Evolutionary conservation across 116 monocot genomes (phyloP).

Genomic region (Cymodocea nodosa): DNA sequence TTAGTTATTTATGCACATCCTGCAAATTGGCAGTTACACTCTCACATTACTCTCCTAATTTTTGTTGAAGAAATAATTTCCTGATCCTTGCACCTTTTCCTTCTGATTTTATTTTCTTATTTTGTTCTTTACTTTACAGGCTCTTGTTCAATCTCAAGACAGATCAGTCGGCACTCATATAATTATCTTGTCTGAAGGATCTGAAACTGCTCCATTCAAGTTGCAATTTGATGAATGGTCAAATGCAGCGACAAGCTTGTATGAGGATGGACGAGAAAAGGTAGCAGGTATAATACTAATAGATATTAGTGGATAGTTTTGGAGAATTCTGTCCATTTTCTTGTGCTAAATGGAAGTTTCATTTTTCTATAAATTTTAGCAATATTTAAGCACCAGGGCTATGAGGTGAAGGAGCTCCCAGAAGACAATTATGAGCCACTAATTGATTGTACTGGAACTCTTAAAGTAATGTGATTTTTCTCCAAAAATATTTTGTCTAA

Average conservation of each 20-base stretch:
- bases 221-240: conserved; percentile 39
- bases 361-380: conserved; percentile 13
- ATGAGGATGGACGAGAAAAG: conserved; percentile 47
- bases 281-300: conserved; percentile 31
- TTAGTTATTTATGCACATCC: not conserved
- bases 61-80: not conserved
- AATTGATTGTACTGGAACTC: conserved; percentile 25
- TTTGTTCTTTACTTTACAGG: conserved; percentile 14
- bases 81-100: not conserved
- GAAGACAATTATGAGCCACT: conserved; percentile 23
- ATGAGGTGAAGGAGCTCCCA: conserved; percentile 38
- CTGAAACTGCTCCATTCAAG: conserved; percentile 45
- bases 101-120: not conserved
- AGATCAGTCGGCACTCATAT: conserved; percentile 17
- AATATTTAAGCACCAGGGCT: conserved; percentile 51
- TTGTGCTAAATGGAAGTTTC: conserved; percentile 1
- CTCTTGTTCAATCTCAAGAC: conserved; percentile 28
- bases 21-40: not conserved
- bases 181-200: conserved; percentile 36
- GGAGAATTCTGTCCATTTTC: not conserved
- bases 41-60: not conserved
- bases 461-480: conserved; percentile 23
- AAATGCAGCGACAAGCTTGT: conserved; percentile 24
- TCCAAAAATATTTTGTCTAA: not conserved
- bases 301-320: not conserved